Evolutionary conservation across 2,329 filamentous ascomycete genomes (phyloP), one percentile per base, ranked within the genome.

Genomic region (Geosmithia flava): DNA sequence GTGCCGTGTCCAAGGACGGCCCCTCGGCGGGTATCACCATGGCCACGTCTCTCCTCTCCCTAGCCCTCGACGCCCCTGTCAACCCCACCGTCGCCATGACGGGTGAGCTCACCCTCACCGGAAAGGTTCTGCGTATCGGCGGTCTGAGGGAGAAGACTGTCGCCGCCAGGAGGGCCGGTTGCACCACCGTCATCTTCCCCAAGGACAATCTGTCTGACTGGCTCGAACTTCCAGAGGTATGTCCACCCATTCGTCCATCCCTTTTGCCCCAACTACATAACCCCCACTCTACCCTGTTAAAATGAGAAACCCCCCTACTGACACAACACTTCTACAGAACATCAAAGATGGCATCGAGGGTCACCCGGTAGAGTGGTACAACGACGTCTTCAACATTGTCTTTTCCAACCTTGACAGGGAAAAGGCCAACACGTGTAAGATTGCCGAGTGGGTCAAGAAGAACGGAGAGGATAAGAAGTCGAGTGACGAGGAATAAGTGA

Each of bases 281-380:
- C 50, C 20, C 44, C 33, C 33, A 7, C 11, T 37, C 33, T 16
- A 6, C 11, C 23, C 33, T 37, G 44, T 41, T 49, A 40, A 49
- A 42, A 23, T 46, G 47, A 43, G 47, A n/a, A n/a, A n/a, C n/a
- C n/a, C n/a, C n/a, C n/a, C n/a, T n/a, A n/a, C n/a, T n/a, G n/a
- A n/a, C n/a, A n/a, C n/a, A n/a, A n/a, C n/a, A n/a, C n/a, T 33
- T 27, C 23, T 49, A 50, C 63, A 98, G 93, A 97, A 97, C 62
- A 98, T 98, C 72, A 98, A 97, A 70, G 80, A 95, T 60, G 90
- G 89, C 55, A 87, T 98, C 53, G 83, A 95, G 67, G 93, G 94
- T 59, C 86, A 84, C 56, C 85, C 93, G 0, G 91, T 91, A 17
- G 82, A 78, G 59, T 98, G 93, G 93, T 98, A 97, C 71, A 77